Evolutionary conservation across 2,329 filamentous ascomycete species (phyloP).

Genomic region (Aspergillus spinulosporus): DNA sequence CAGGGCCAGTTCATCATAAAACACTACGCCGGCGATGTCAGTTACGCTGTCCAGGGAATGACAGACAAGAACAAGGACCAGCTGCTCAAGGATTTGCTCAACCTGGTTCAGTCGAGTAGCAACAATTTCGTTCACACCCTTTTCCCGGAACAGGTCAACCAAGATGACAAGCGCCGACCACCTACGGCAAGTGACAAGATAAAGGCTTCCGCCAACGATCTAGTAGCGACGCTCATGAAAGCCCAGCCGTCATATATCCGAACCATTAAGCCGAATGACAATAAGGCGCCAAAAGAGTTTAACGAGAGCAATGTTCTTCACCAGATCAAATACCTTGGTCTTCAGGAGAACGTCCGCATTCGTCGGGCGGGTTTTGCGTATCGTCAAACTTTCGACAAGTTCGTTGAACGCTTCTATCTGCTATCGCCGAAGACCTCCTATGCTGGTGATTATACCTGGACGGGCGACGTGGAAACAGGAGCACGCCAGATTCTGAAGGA

Average conservation of each 20-base stretch:
- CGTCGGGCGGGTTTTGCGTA: slow-evolving; percentile 95
- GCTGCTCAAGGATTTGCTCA: slow-evolving; percentile 88
- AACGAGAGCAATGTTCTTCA: slow-evolving; percentile 90
- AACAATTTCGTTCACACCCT: slow-evolving; percentile 84
- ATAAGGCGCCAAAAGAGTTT: slow-evolving; percentile 93
- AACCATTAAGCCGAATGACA: slow-evolving; percentile 99
- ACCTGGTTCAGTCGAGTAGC: slow-evolving; percentile 77
- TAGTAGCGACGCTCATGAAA: slow-evolving; percentile 95
- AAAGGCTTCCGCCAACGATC: slow-evolving; percentile 87
- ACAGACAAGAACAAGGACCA: slow-evolving; percentile 99
- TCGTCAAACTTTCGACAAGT: slow-evolving; percentile 95
- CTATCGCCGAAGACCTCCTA: slow-evolving; percentile 93
- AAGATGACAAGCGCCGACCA: slow-evolving; percentile 90
- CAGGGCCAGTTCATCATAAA: slow-evolving; percentile 98
- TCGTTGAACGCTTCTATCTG: slow-evolving; percentile 95
- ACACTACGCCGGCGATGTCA: slow-evolving; percentile 96
- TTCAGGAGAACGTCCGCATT: slow-evolving; percentile 99
- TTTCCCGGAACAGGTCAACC: slow-evolving; percentile 91
- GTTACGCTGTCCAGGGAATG: slow-evolving; percentile 92
- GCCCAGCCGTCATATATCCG: slow-evolving; percentile 96
- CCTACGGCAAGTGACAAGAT: slow-evolving; percentile 97
- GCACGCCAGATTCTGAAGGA: slow-evolving; percentile 93
- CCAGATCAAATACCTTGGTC: slow-evolving; percentile 97
- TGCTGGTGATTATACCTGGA: slow-evolving; percentile 96
- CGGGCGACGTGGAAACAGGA: slow-evolving; percentile 80